Percentiles rank a stretch among this genome's conserved stretches.
Evolutionary conservation across 768 basidiomycete genomes (phyloP).

Genomic region (Tylopilus subfusipes): DNA sequence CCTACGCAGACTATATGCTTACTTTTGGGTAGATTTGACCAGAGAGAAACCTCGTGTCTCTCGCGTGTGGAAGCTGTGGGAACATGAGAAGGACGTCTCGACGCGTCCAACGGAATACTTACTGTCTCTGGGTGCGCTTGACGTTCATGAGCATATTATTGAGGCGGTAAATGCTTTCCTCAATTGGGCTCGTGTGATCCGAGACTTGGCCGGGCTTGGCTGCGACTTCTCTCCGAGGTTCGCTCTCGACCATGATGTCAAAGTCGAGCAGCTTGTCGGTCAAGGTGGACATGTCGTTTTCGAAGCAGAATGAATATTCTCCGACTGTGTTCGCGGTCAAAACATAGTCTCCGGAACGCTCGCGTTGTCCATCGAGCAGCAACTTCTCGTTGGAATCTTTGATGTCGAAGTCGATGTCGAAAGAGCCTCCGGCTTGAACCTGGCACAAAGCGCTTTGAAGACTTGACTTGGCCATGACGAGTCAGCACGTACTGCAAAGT

Average conservation of each 20-base stretch:
- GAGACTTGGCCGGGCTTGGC: slow-evolving; percentile 84
- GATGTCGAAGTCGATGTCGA: slow-evolving; percentile 92
- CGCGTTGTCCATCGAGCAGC: slow-evolving; percentile 81
- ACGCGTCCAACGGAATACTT: slow-evolving; percentile 31
- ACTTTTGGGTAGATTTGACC: slow-evolving; percentile 89
- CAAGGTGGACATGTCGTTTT: slow-evolving; percentile 94
- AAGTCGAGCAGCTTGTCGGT: slow-evolving; percentile 94
- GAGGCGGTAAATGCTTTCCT: slow-evolving; percentile 93
- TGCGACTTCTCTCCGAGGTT: slow-evolving; percentile 85
- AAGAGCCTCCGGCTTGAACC: slow-evolving; percentile 97
- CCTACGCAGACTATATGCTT: slow-evolving; percentile 5
- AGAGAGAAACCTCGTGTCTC: slow-evolving; percentile 93
- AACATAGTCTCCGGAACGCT: slow-evolving; percentile 96
- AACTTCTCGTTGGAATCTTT: slow-evolving; percentile 89
- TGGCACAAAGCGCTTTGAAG: slow-evolving; percentile 24
- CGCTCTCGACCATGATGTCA: slow-evolving; percentile 98
- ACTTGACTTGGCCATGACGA: background rate
- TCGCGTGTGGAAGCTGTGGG: slow-evolving; percentile 81
- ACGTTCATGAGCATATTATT: slow-evolving; percentile 85
- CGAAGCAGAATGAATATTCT: slow-evolving; percentile 95
- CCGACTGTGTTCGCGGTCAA: slow-evolving; percentile 90
- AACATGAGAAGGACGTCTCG: slow-evolving; percentile 2
- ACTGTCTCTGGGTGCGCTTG: slow-evolving; percentile 94
- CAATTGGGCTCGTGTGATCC: slow-evolving; percentile 89
- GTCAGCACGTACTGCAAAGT: slow-evolving; percentile 76